A percentile compares a stretch with the other conserved stretches of the same genome.
These are phyloP conservation scores for Phaeosphaeria sp. DNA, from an alignment of 2,329 filamentous ascomycete species.

Conservation along the genomic window DNA sequence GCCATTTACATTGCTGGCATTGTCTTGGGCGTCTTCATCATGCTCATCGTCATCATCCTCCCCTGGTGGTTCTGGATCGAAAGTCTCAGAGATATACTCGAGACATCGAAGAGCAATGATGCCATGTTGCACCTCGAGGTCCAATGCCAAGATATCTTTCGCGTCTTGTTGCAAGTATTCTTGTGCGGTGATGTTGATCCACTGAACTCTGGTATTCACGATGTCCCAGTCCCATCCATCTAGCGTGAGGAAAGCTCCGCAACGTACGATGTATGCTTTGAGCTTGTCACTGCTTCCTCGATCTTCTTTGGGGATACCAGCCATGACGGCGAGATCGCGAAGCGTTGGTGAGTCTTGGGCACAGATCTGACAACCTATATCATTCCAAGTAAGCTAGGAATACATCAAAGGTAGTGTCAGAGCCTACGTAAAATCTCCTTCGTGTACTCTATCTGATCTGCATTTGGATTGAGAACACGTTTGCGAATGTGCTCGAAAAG, in stretches of 20 bases:
- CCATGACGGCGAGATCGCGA: conserved; percentile 30
- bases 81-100: conserved; percentile 19
- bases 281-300: conserved; percentile 18
- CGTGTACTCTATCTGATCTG: conserved; percentile 28
- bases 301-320: conserved; percentile 23
- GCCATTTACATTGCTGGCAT: neutral
- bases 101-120: conserved; percentile 32
- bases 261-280: conserved; percentile 24
- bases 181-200: conserved; percentile 28
- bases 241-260: conserved; percentile 29
- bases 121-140: conserved; percentile 28
- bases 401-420: too few relatives aligned
- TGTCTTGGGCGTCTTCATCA: conserved; percentile 2
- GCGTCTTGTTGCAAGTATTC: conserved; percentile 27
- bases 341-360: conserved; percentile 27
- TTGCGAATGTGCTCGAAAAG: conserved; percentile 32
- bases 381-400: too few relatives aligned
- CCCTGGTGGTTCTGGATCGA: conserved; percentile 6
- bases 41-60: conserved; percentile 4
- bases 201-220: conserved; percentile 26
- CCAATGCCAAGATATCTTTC: conserved; percentile 23
- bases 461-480: conserved; percentile 18
- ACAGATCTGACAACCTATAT: conserved; percentile 21
- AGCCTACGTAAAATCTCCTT: conserved; percentile 36
- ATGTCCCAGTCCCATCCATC: conserved; percentile 23